phyloP scores from a whole-genome alignment of 2,329 filamentous ascomycete species.

The Aspergillus caelatus region DNA sequence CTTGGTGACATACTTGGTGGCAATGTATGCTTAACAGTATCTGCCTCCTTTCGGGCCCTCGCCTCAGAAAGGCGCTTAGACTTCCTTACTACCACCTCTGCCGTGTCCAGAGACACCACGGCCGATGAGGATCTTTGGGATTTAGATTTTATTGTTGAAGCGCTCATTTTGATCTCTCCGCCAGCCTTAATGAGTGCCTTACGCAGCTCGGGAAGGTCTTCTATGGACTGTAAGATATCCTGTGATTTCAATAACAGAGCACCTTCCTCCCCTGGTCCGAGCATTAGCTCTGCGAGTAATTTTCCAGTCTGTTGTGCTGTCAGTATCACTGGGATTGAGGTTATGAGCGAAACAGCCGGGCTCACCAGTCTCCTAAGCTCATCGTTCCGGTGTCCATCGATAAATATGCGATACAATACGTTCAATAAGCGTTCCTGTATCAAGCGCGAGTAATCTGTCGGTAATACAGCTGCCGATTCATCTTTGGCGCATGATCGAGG shows the following conservation, averaged over 20 bases:
- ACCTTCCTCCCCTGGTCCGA: slow-evolving; percentile 8
- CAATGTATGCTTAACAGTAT: background rate
- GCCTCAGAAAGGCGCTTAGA: slow-evolving; percentile 1
- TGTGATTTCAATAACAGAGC: background rate
- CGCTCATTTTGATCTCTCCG: background rate
- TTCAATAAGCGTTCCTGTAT: slow-evolving; percentile 8
- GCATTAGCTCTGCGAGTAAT: slow-evolving; percentile 25
- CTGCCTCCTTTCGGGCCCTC: background rate
- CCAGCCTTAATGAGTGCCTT: slow-evolving; percentile 6
- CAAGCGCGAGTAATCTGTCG: background rate
- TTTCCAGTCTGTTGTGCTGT: slow-evolving; percentile 26
- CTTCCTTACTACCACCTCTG: slow-evolving; percentile 12
- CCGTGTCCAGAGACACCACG: slow-evolving; percentile 18
- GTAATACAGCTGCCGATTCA: background rate
- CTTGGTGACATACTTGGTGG: background rate
- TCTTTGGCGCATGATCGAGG: slow-evolving; percentile 1
- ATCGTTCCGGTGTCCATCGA: slow-evolving; percentile 1
- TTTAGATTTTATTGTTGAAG: background rate
- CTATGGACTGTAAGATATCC: slow-evolving; percentile 8
- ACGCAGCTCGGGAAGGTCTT: slow-evolving; percentile 14
- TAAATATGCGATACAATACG: slow-evolving; percentile 13
- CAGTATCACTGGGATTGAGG: slow-evolving; percentile 7
- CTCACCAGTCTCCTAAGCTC: slow-evolving; percentile 24
- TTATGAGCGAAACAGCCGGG: background rate
- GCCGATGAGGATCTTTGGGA: slow-evolving; percentile 18